Base-by-base conservation (phyloP, 768 basidiomycete genomes). In the Kwoniella sp. region DNA sequence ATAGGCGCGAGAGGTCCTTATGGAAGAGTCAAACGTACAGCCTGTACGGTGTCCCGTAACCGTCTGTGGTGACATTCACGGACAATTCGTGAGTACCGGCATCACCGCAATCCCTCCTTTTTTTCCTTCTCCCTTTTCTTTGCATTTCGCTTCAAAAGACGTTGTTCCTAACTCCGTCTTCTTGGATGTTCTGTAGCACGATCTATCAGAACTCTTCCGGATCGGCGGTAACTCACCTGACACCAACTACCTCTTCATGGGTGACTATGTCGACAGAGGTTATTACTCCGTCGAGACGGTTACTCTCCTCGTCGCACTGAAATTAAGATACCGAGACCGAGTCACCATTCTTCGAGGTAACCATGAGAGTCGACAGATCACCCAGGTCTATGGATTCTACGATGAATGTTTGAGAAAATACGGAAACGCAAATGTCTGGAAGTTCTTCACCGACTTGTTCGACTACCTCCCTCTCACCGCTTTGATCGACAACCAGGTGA, bases 211-310 rank as follows among this genome's bases (percentile, higher is more conserved):
- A 80, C 88, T 98, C 44, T 97, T 99, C 83, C 89, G 94, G 57
- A 98, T 98, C 78, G 96, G 96, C 58, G 96, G 96, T 56, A 97
- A 97, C 83, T 97, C 94, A 17, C 96, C 96, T 50, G 95, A 98
- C 82, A 99, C 96, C 69, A 99, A 97, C 83, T 99, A 99, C 81
- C 88, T 99, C 76, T 99, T 98, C 85, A 99, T 99, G 96, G 96
- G 96, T 27, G 96, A 99, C 84, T 99, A 97, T 79, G 96, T 98
- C 73, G 96, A 97, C 83, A 88, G 94, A 77, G 95, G 95, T 21
- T 99, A 97, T 84, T 98, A 97, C 83, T 96, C 93, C 21, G 95
- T 99, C 60, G 96, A 99, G 83, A 99, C 96, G 0, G 94, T 99
- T 71, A 96, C 94, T 13, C 85, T 98, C 8, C 89, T 99, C 54